These are phyloP conservation scores for Diphasiastrum complanatum DNA, from an alignment of 83 land plant genomes.

Conservation along the genomic window DNA sequence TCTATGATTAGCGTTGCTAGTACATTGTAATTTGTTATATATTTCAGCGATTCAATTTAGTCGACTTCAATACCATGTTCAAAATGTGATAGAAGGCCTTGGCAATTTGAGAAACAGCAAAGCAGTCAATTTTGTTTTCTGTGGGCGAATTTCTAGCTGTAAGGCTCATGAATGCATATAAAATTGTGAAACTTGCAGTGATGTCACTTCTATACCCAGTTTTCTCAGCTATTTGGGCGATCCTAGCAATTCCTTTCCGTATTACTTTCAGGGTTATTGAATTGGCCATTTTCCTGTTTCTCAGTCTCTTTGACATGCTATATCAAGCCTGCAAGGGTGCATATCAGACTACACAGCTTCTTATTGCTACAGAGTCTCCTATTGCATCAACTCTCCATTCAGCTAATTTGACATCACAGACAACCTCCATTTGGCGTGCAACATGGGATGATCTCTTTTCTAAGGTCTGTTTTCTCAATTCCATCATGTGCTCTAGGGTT, in stretches of 20 bases:
- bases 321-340: conserved; percentile 27
- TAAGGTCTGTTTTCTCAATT: conserved; percentile 40
- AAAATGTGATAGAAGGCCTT: too few species aligned
- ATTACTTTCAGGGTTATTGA: conserved; percentile 27
- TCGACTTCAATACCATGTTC: too few species aligned
- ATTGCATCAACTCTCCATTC: conserved; percentile 20
- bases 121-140: neutral
- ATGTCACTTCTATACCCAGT: conserved; percentile 43
- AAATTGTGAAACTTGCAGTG: conserved; percentile 31
- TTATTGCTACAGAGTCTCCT: conserved; percentile 20
- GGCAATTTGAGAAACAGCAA: too few species aligned
- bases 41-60: too few species aligned
- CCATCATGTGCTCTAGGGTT: neutral
- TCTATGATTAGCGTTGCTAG: too few species aligned
- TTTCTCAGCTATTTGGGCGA: conserved; percentile 40
- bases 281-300: conserved; percentile 26
- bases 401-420: conserved; percentile 36
- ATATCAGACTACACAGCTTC: too few species aligned
- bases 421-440: conserved; percentile 66
- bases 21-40: too few species aligned
- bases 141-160: neutral
- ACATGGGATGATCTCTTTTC: conserved; percentile 95
- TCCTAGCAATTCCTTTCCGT: conserved; percentile 44
- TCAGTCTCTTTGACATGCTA: conserved; percentile 24
- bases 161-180: neutral